These are phyloP conservation scores for Sordariomycetes sp. DNA, from an alignment of 2,329 filamentous ascomycete species.

Conservation along the genomic window DNA sequence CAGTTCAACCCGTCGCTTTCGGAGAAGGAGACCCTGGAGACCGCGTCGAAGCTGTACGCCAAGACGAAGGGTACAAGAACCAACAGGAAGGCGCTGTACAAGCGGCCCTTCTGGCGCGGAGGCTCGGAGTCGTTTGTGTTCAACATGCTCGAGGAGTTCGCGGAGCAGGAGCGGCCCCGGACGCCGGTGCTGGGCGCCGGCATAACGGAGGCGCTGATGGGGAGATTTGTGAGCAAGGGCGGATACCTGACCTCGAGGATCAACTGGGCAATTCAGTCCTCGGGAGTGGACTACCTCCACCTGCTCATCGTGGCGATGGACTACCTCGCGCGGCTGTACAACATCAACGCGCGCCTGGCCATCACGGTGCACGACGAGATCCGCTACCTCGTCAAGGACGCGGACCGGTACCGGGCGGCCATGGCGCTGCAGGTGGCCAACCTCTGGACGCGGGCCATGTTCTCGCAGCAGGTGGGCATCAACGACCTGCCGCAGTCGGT, in stretches of 20 bases:
- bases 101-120: slow-evolving; percentile 82
- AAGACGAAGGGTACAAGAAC: slow-evolving; percentile 88
- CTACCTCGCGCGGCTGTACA: slow-evolving; percentile 77
- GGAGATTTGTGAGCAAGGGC: slow-evolving; percentile 75
- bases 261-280: slow-evolving; percentile 98
- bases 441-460: slow-evolving; percentile 95
- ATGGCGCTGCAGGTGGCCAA: slow-evolving; percentile 93
- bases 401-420: slow-evolving; percentile 79
- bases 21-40: slow-evolving; percentile 65
- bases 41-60: slow-evolving; percentile 71
- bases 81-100: slow-evolving; percentile 58
- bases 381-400: slow-evolving; percentile 75
- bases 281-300: slow-evolving; percentile 93
- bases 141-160: slow-evolving; percentile 96
- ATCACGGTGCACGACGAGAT: slow-evolving; percentile 98
- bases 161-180: slow-evolving; percentile 80
- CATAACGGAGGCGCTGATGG: slow-evolving; percentile 91
- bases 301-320: slow-evolving; percentile 92
- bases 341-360: slow-evolving; percentile 72
- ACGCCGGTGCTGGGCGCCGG: slow-evolving; percentile 90
- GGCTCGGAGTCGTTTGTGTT: slow-evolving; percentile 97
- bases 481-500: slow-evolving; percentile 88
- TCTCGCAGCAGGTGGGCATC: slow-evolving; percentile 92
- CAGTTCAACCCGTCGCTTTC: slow-evolving; percentile 86
- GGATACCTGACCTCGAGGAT: slow-evolving; percentile 93